Base-by-base conservation (phyloP, 345 rosid species). In the Trapa incisa region DNA sequence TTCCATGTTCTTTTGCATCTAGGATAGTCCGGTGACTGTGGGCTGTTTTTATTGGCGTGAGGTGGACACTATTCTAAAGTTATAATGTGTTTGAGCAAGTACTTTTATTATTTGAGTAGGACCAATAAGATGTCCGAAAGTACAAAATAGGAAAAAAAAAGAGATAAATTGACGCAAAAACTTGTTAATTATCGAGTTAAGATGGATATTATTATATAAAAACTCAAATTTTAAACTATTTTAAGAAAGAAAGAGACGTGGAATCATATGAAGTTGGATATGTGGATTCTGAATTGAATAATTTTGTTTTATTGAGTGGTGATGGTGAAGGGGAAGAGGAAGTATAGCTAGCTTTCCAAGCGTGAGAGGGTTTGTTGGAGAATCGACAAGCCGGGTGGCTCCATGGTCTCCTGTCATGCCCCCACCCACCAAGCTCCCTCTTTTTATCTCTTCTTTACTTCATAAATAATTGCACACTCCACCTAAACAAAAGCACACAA, bases 351-450 rank as follows among this genome's bases (percentile, higher is more conserved):
- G 70, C 75, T 72, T 72, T 72, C 75, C 66, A 36, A 66, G 75
- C 75, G 75, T 72, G 70, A 70, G 62, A 38, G 52, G 35, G 52
- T 60, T 66, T 72, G 70, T 67, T 72, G 75, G 75, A 47, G 75
- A 66, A 72, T 60, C 75, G 70, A 61, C 66, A 14, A 29, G 65
- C 70, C 61, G 66, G 67, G 47, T 71, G 70, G 74, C 64, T 64
- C 73, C 73, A 67, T 50, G 65, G 65, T 60, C 65, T 43, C 22
- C 14, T 68, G 71, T 68, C 65, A 52, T 64, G 10, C 47, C 16
- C 47, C 33, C 3, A 56, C 48, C 73, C 68, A 71, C 74, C 69
- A 65, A 38, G 56, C 68, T 41, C 54, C 48, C 9, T 11, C 15
- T 8, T 5, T 12, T 9, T 11, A 33, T 42, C 29, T 6, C 48